A percentile compares a stretch with the other conserved stretches of the same genome.
Conservation (phyloP, 352 stramenopile species). For the Pythium biforme region DNA sequence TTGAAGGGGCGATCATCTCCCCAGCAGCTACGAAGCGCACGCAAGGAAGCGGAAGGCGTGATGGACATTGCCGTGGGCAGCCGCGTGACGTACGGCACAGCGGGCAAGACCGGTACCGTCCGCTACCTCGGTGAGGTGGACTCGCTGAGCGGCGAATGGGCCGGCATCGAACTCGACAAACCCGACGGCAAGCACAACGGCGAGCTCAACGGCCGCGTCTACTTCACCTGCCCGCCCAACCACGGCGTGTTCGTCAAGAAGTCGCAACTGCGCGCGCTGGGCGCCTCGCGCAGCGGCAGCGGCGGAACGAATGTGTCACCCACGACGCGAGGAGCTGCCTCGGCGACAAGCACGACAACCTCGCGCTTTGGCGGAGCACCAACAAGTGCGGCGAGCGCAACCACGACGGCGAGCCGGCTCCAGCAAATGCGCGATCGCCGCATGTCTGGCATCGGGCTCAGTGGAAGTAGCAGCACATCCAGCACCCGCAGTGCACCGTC, state of each 20-base stretch:
- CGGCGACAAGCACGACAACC: not conserved
- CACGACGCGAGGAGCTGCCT: slow-evolving; percentile 17
- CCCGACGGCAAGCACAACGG: slow-evolving; percentile 86
- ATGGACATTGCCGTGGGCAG: slow-evolving; percentile 61
- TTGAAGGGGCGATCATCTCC: slow-evolving; percentile 17
- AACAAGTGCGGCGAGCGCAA: not conserved
- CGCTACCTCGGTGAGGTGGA: slow-evolving; percentile 79
- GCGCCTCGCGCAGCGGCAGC: slow-evolving; percentile 21
- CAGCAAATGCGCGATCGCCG: slow-evolving; percentile 41
- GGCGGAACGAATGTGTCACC: slow-evolving; percentile 13
- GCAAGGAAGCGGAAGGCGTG: not conserved
- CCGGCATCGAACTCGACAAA: slow-evolving; percentile 75
- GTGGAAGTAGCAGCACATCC: slow-evolving; percentile 2
- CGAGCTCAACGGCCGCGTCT: slow-evolving; percentile 75
- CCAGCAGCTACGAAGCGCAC: not conserved
- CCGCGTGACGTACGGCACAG: slow-evolving; percentile 58
- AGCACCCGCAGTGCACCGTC: slow-evolving; percentile 11
- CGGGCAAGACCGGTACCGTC: slow-evolving; percentile 69
- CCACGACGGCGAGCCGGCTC: slow-evolving; percentile 25
- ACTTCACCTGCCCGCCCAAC: slow-evolving; percentile 74
- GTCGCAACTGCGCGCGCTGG: slow-evolving; percentile 29
- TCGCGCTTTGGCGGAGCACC: slow-evolving; percentile 10
- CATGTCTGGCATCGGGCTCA: slow-evolving; percentile 31
- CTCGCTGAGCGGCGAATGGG: slow-evolving; percentile 77
- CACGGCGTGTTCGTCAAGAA: slow-evolving; percentile 78